phyloP scores from a whole-genome alignment of 495 filamentous ascomycete genomes.

The Lepidopterella palustris region DNA sequence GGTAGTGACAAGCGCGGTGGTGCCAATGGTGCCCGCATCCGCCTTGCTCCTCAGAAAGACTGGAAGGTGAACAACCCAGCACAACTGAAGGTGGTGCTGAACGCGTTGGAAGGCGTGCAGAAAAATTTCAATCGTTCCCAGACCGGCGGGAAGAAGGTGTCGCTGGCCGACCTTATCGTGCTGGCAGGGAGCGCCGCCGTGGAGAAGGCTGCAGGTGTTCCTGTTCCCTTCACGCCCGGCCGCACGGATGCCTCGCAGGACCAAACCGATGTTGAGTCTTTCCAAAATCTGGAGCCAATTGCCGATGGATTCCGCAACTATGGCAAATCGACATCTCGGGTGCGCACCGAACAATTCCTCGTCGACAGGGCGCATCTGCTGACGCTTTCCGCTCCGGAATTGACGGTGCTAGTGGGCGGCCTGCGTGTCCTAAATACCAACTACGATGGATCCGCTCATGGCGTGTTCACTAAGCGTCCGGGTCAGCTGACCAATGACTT shows the following conservation, averaged over 20 bases:
- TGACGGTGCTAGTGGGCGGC: slow-evolving; percentile 62
- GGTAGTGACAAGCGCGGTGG: slow-evolving; percentile 70
- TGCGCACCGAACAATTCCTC: slow-evolving; percentile 57
- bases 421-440: slow-evolving; percentile 59
- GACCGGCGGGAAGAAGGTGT: slow-evolving; percentile 57
- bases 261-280: slow-evolving; percentile 57
- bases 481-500: slow-evolving; percentile 68
- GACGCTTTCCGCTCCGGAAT: slow-evolving; percentile 58
- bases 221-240: slow-evolving; percentile 34
- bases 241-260: slow-evolving; percentile 47
- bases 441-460: slow-evolving; percentile 55
- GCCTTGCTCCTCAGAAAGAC: slow-evolving; percentile 59
- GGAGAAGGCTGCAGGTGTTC: slow-evolving; percentile 30
- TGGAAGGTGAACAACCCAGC: slow-evolving; percentile 64
- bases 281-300: slow-evolving; percentile 53
- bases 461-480: slow-evolving; percentile 56
- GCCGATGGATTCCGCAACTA: slow-evolving; percentile 72
- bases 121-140: slow-evolving; percentile 58
- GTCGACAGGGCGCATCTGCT: slow-evolving; percentile 63
- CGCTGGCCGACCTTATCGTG: slow-evolving; percentile 65
- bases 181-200: slow-evolving; percentile 48
- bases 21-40: slow-evolving; percentile 67
- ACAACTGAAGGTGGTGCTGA: slow-evolving; percentile 51
- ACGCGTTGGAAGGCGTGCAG: slow-evolving; percentile 55
- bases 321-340: slow-evolving; percentile 51